Conservation (phyloP, 768 basidiomycete species). For the Lactarius deliciosus region DNA sequence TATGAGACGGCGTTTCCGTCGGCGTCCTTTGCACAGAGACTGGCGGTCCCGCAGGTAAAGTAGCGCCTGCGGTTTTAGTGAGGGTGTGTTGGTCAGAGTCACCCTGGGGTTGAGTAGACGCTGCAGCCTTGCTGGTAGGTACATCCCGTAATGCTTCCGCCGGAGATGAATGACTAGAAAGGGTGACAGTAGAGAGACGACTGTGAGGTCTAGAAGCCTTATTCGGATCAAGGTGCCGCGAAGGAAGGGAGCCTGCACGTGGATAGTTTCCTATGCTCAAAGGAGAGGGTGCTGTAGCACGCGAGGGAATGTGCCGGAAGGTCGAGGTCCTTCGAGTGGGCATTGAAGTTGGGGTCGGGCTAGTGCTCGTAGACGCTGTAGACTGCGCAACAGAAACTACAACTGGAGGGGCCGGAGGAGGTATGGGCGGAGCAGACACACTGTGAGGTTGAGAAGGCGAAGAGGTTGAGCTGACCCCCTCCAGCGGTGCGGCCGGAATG, state of each 20-base stretch:
- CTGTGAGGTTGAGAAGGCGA: not conserved
- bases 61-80: not conserved
- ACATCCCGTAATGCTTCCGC: constrained; percentile 15
- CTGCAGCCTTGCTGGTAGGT: not conserved
- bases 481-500: not conserved
- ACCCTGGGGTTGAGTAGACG: not conserved
- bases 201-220: constrained; percentile 25
- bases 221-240: constrained; percentile 26
- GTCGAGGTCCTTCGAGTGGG: constrained; percentile 46
- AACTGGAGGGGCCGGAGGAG: constrained; percentile 10
- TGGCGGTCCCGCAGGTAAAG: constrained; percentile 9
- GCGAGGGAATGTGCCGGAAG: constrained; percentile 51
- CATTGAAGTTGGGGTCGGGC: constrained; percentile 4
- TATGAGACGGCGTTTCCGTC: constrained; percentile 30
- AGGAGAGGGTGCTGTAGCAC: constrained; percentile 38
- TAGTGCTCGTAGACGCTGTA: constrained; percentile 11
- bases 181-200: constrained; percentile 29
- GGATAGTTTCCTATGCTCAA: constrained; percentile 35
- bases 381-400: not conserved
- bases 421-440: not conserved
- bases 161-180: constrained; percentile 12
- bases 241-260: constrained; percentile 28
- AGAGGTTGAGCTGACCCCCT: not conserved
- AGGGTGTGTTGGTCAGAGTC: constrained; percentile 6
- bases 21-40: constrained; percentile 14